phyloP scores from a whole-genome alignment of 345 rosid species.

The rapeseed (Brassica napus) region Da-Ae NC_063441.1:12289001-12289500 shows the following conservation, averaged over 20 bases:
- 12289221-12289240: constrained; percentile 90
- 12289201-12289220: constrained; percentile 76
- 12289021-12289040: constrained; percentile 31
- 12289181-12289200: constrained; percentile 36
- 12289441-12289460: constrained; percentile 88
- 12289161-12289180: constrained; percentile 11
- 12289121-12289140: constrained; percentile 32
- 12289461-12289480: constrained; percentile 82
- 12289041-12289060: constrained; percentile 30
- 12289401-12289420: constrained; percentile 81
- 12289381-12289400: constrained; percentile 97
- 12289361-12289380: constrained; percentile 94
- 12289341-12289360: background rate
- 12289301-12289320: background rate
- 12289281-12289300: constrained; percentile 1
- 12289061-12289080: constrained; percentile 21
- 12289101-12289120: constrained; percentile 34
- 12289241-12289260: constrained; percentile 88
- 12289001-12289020: constrained; percentile 32
- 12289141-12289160: constrained; percentile 19
- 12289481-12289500: constrained; percentile 58
- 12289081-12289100: constrained; percentile 31
- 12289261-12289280: background rate
- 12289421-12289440: constrained; percentile 77
- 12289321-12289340: background rate